A percentile compares a stretch with the other conserved stretches of the same genome.
Conservation (phyloP, 192 early-diverging fungal genomes). For the Rhizoclosmatium globosum region DNA sequence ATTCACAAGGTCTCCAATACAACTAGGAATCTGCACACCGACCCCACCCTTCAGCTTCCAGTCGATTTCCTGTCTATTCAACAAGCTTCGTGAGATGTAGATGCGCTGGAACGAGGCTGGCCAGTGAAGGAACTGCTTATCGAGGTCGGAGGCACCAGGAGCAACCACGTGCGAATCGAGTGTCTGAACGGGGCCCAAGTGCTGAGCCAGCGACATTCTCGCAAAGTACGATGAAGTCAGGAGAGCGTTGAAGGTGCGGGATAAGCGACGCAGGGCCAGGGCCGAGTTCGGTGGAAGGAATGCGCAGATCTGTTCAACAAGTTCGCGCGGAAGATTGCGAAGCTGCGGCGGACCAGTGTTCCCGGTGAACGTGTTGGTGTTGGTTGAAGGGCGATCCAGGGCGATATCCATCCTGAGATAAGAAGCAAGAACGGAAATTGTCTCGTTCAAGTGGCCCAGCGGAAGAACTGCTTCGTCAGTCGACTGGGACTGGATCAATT, state of each 20-base stretch:
- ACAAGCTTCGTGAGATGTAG: not conserved
- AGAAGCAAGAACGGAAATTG: not conserved
- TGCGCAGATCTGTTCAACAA: not conserved
- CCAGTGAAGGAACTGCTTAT: slow-evolving; percentile 5
- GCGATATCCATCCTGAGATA: not conserved
- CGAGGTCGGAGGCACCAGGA: not conserved
- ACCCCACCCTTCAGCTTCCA: not conserved
- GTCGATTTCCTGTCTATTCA: not conserved
- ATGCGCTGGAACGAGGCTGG: not conserved
- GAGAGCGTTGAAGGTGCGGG: not conserved
- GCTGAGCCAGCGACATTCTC: not conserved
- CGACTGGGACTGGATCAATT: not conserved
- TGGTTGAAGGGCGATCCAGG: not conserved
- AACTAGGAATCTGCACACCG: not conserved
- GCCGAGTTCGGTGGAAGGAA: not conserved
- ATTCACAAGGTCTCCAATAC: not conserved
- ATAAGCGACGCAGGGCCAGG: slow-evolving; percentile 7
- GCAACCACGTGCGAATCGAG: too few relatives aligned
- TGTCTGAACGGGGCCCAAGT: not conserved
- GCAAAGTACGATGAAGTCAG: slow-evolving; percentile 10
- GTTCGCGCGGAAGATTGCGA: not conserved
- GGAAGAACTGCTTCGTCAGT: not conserved
- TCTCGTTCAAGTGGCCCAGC: not conserved
- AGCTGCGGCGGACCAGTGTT: too few relatives aligned
- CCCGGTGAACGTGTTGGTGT: not conserved